phyloP scores from a whole-genome alignment of 2,329 filamentous ascomycete genomes.

The Penicillium griseofulvum region DNA sequence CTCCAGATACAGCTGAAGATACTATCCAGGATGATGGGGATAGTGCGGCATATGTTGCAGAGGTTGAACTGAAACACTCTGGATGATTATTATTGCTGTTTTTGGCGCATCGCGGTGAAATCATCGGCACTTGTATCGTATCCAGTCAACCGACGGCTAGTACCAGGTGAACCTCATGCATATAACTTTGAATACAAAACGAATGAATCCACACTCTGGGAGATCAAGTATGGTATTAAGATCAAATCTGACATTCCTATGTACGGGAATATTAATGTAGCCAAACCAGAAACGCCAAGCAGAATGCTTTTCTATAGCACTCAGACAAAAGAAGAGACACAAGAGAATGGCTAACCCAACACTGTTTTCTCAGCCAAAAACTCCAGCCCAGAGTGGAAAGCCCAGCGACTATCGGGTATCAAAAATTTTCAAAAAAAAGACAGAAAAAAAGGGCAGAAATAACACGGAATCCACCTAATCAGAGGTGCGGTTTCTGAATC shows the following conservation, averaged over 20 bases:
- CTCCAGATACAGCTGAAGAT: not conserved
- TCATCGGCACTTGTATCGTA: not conserved
- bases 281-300: slow-evolving; percentile 2
- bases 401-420: slow-evolving; percentile 27
- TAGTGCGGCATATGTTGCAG: not conserved
- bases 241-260: not conserved
- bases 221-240: slow-evolving; percentile 7
- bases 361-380: slow-evolving; percentile 19
- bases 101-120: not conserved
- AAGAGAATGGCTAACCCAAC: slow-evolving; percentile 10
- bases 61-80: not conserved
- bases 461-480: slow-evolving; percentile 14
- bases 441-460: not conserved
- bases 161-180: not conserved
- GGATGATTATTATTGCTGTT: not conserved
- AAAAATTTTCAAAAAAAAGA: slow-evolving; percentile 11
- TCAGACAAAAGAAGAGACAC: slow-evolving; percentile 12
- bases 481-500: slow-evolving; percentile 32
- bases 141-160: not conserved
- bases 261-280: not conserved
- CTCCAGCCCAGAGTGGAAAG: slow-evolving; percentile 18
- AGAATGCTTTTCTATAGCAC: slow-evolving; percentile 5
- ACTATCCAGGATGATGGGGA: not conserved
- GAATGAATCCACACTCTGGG: not conserved
- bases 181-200: not conserved